phyloP scores from a whole-genome alignment of 2,329 filamentous ascomycete species.

The Aureobasidium zeae region DNA sequence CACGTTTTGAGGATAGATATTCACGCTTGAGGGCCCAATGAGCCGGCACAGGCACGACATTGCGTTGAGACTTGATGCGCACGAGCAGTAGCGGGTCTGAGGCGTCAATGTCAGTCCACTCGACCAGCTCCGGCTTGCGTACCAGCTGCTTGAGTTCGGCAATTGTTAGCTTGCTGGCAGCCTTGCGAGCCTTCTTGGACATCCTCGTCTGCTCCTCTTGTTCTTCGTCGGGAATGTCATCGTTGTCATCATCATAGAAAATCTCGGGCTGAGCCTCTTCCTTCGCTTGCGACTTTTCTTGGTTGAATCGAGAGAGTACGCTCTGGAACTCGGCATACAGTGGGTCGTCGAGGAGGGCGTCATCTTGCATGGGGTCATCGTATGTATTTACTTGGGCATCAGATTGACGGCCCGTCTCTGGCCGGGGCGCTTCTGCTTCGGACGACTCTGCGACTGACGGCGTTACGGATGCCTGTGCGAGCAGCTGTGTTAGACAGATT shows the following conservation, averaged over 20 bases:
- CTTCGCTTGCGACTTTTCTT: slow-evolving; percentile 39
- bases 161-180: slow-evolving; percentile 83
- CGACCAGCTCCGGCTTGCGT: slow-evolving; percentile 82
- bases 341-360: slow-evolving; percentile 46
- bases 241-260: slow-evolving; percentile 73
- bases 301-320: slow-evolving; percentile 72
- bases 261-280: slow-evolving; percentile 76
- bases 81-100: slow-evolving; percentile 81
- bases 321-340: slow-evolving; percentile 75
- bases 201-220: slow-evolving; percentile 63
- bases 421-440: slow-evolving; percentile 16
- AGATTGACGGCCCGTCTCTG: slow-evolving; percentile 14
- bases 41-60: slow-evolving; percentile 84
- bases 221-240: slow-evolving; percentile 77
- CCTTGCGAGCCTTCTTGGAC: slow-evolving; percentile 92
- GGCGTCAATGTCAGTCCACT: slow-evolving; percentile 93
- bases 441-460: slow-evolving; percentile 19
- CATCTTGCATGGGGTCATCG: slow-evolving; percentile 21
- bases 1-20: slow-evolving; percentile 91
- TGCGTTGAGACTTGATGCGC: slow-evolving; percentile 88
- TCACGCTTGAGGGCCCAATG: slow-evolving; percentile 97
- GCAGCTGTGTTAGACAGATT: slow-evolving; percentile 29
- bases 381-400: slow-evolving; percentile 10
- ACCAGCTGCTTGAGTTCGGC: slow-evolving; percentile 92
- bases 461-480: slow-evolving; percentile 22